phyloP scores from a whole-genome alignment of 495 filamentous ascomycete species.

The Ascodesmis nigricans region DNA sequence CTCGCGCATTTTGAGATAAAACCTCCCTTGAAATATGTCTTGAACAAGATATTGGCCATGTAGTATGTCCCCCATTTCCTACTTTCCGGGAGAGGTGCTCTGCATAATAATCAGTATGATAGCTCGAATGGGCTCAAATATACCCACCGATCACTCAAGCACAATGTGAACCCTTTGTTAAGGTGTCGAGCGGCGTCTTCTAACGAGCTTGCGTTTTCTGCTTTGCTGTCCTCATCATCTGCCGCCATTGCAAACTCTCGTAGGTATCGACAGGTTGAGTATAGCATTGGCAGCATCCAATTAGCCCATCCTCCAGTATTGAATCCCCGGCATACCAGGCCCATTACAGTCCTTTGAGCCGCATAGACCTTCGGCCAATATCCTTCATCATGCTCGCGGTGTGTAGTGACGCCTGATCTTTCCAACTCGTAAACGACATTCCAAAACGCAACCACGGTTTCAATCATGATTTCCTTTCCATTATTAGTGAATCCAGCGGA shows the following conservation, averaged over 20 bases:
- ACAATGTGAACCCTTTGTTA: slow-evolving; percentile 71
- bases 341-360: too few species aligned
- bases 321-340: slow-evolving; percentile 27
- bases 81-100: slow-evolving; percentile 66
- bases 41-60: slow-evolving; percentile 80
- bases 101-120: slow-evolving; percentile 21
- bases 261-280: slow-evolving; percentile 60
- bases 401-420: slow-evolving; percentile 27
- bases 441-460: slow-evolving; percentile 69
- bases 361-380: slow-evolving; percentile 57
- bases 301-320: slow-evolving; percentile 43
- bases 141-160: slow-evolving; percentile 65
- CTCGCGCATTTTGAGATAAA: not conserved
- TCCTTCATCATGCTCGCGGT: slow-evolving; percentile 24
- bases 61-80: slow-evolving; percentile 95
- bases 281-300: slow-evolving; percentile 79
- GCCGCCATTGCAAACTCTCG: slow-evolving; percentile 73
- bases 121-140: not conserved
- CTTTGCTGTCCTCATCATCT: slow-evolving; percentile 35
- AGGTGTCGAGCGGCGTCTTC: slow-evolving; percentile 76
- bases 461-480: slow-evolving; percentile 39
- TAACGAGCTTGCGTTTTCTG: slow-evolving; percentile 52
- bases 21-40: slow-evolving; percentile 75
- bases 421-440: slow-evolving; percentile 49
- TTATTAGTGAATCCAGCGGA: slow-evolving; percentile 27